phyloP scores from a whole-genome alignment of 345 rosid genomes.

The Populus tremula region DNA sequence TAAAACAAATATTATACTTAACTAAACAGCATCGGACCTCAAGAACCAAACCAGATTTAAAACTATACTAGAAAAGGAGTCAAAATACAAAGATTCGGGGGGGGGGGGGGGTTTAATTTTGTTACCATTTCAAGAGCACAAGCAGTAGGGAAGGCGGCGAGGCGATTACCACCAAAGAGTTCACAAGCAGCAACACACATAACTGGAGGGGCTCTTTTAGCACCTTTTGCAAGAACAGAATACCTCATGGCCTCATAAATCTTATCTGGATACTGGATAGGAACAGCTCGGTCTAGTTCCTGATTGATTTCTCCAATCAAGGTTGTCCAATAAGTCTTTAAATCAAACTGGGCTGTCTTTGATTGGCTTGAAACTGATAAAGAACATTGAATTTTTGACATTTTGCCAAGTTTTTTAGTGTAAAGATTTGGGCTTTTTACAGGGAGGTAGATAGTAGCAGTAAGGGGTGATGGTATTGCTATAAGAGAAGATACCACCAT shows the following conservation, averaged over 20 bases:
- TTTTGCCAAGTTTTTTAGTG: not conserved
- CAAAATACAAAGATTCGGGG: not conserved
- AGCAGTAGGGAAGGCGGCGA: slow-evolving; percentile 91
- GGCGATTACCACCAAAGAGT: slow-evolving; percentile 76
- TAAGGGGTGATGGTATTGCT: slow-evolving; percentile 21
- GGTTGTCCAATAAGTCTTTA: slow-evolving; percentile 73
- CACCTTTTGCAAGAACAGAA: slow-evolving; percentile 77
- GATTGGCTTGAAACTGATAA: slow-evolving; percentile 25
- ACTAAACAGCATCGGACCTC: not conserved
- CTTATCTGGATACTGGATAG: slow-evolving; percentile 60
- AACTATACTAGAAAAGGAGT: not conserved
- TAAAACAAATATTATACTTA: not conserved
- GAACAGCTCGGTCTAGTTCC: slow-evolving; percentile 72
- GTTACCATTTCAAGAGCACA: slow-evolving; percentile 96
- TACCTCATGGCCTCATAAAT: slow-evolving; percentile 96
- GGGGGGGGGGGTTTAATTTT: not conserved
- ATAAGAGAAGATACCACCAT: slow-evolving; percentile 48
- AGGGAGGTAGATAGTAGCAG: slow-evolving; percentile 21
- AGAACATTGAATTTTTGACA: slow-evolving; percentile 37
- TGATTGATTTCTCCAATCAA: slow-evolving; percentile 62
- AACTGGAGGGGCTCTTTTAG: slow-evolving; percentile 89
- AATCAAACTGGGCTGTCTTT: slow-evolving; percentile 53
- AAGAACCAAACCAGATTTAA: not conserved
- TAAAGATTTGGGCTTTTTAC: slow-evolving; percentile 10
- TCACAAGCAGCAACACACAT: slow-evolving; percentile 93